Evolutionary conservation across 2,329 filamentous ascomycete species (phyloP), one percentile per base, ranked within the genome.

Genomic region (Keithomyces neogunnii): DNA sequence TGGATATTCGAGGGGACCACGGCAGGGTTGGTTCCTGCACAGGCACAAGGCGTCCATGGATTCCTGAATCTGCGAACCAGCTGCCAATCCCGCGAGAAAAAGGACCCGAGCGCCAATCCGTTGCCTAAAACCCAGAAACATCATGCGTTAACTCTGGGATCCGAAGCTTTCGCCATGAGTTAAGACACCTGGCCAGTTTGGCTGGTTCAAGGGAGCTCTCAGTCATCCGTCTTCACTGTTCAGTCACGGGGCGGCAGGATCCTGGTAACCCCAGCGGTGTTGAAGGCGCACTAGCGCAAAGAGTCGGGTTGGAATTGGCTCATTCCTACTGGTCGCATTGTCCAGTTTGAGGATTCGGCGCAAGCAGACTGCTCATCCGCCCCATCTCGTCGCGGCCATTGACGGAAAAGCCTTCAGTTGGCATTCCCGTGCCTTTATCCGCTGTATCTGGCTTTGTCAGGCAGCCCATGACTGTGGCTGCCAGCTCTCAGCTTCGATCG

Each of bases 1-100:
- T 49, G 47, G 47, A 32, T 44, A 32, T 44, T 49, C 39, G 39
- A 28, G 30, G 29, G 33, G 35, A 40, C 43, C 29, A 43, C 47
- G 40, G 48, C 31, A 31, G 39, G 45, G 48, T 49, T 32, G 5
- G 8, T 13, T 45, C 39, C 39, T 49, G 30, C 6, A 4, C 30
- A 11, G n/a, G 26, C 38, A 44, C 39, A 40, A 19, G 47, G 47
- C 46, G 39, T 28, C 31, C 29, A 30, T 43, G 38, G 40, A 36
- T n/a, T 3, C 7, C 29, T 3, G 1, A 44, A 46, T 33, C 10
- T 30, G 43, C 43, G 43, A 32, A 45, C 11, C 48, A 50, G 30
- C 6, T 35, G 33, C 33, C 11, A 35, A 42, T 28, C 30, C 49
- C 28, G 43, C 40, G 30, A 46, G 43, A 38, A 46, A 40, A 50